These are phyloP conservation scores for Pyropia yezoensis DNA, from an alignment of 23 red algal genomes.

Conservation along the genomic window DNA sequence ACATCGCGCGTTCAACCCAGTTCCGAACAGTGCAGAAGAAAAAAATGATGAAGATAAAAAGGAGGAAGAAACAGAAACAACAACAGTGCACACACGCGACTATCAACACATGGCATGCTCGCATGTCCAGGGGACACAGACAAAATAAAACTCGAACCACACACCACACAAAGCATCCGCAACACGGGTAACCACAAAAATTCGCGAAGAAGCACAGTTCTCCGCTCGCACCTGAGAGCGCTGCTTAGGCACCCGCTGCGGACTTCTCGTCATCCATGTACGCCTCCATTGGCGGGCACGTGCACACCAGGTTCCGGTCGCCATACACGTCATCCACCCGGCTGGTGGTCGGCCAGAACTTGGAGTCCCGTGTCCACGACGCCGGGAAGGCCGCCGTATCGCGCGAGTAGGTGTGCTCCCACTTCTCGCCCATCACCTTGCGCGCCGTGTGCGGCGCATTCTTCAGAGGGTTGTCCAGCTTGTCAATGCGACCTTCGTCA, in stretches of 20 bases:
- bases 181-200: background rate
- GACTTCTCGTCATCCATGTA: conserved; percentile 64
- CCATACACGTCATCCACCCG: conserved; percentile 94
- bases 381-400: conserved; percentile 87
- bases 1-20: background rate
- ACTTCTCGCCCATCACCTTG: conserved; percentile 60
- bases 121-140: background rate
- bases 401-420: conserved; percentile 84
- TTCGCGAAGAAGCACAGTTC: background rate
- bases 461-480: conserved; percentile 90
- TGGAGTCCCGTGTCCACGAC: conserved; percentile 55
- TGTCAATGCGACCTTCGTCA: conserved; percentile 88
- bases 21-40: too few species aligned
- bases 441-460: conserved; percentile 91
- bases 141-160: background rate
- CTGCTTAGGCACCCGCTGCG: background rate
- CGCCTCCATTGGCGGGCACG: conserved; percentile 66
- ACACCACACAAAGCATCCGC: background rate
- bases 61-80: background rate
- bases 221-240: background rate
- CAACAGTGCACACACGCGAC: background rate
- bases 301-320: conserved; percentile 90
- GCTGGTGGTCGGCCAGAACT: conserved; percentile 90
- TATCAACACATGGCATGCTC: background rate
- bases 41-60: background rate